A percentile compares a stretch with the other conserved stretches of the same genome.
These are phyloP conservation scores for Achaetomium macrosporum DNA, from an alignment of 2,329 filamentous ascomycete genomes.

Conservation along the genomic window DNA sequence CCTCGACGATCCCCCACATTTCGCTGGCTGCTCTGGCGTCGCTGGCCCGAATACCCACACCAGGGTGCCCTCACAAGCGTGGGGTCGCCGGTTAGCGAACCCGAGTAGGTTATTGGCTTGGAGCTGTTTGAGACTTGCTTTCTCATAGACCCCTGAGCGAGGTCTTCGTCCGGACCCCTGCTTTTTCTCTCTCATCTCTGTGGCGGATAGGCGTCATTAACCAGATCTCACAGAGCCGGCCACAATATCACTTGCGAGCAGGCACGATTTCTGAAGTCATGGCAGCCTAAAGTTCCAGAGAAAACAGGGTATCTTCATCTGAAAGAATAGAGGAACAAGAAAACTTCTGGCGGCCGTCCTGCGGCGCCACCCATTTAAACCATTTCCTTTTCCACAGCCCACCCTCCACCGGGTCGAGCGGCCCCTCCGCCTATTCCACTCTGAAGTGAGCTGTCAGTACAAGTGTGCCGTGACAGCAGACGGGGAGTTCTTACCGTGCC, in stretches of 20 bases:
- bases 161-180: neutral
- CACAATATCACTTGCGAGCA: neutral
- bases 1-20: constrained; percentile 10
- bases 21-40: neutral
- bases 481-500: neutral
- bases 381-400: neutral
- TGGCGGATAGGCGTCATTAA: neutral
- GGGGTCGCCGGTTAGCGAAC: constrained; percentile 1
- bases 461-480: neutral
- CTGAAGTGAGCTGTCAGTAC: neutral
- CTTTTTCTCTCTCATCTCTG: neutral
- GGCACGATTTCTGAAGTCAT: neutral
- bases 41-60: neutral
- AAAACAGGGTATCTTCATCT: neutral
- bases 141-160: neutral
- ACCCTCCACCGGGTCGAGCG: no score
- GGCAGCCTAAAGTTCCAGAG: neutral
- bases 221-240: neutral
- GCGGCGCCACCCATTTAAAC: neutral
- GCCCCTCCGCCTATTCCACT: no score
- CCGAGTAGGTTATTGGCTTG: neutral
- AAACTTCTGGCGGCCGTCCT: neutral
- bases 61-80: neutral
- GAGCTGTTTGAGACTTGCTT: neutral
- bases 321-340: neutral